Evolutionary conservation across 2,329 filamentous ascomycete genomes (phyloP).

Genomic region (Tolypocladium guangdongense): DNA sequence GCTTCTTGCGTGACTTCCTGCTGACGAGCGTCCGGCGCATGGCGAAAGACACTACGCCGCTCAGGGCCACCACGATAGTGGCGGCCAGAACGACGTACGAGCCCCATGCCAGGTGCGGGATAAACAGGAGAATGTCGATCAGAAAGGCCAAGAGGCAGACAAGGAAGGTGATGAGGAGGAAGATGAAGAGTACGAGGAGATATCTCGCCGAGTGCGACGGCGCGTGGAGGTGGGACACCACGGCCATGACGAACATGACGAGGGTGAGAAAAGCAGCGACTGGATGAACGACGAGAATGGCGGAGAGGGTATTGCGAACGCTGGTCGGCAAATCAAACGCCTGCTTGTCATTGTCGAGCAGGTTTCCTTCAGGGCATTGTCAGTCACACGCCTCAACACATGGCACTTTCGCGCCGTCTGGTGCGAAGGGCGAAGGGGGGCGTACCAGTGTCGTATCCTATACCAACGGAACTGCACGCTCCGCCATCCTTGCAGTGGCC

Average conservation of each 20-base stretch:
- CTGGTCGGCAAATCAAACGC: slow-evolving; percentile 45
- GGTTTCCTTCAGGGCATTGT: slow-evolving; percentile 7
- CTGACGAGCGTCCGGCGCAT: slow-evolving; percentile 90
- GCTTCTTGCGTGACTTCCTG: slow-evolving; percentile 83
- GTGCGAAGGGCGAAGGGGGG: not conserved
- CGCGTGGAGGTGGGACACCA: slow-evolving; percentile 73
- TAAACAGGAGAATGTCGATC: slow-evolving; percentile 87
- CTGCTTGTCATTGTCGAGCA: slow-evolving; percentile 17
- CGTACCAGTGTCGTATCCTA: slow-evolving; percentile 78
- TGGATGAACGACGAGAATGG: slow-evolving; percentile 86
- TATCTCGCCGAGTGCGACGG: slow-evolving; percentile 86
- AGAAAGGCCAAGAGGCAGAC: slow-evolving; percentile 80
- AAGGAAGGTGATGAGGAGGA: slow-evolving; percentile 76
- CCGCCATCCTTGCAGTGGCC: slow-evolving; percentile 61
- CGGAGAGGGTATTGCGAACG: slow-evolving; percentile 58
- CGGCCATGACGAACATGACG: slow-evolving; percentile 70
- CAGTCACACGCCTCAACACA: not conserved
- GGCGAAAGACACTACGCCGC: slow-evolving; percentile 78
- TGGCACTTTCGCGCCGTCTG: not conserved
- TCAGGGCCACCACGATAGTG: slow-evolving; percentile 72
- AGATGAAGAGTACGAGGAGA: slow-evolving; percentile 72
- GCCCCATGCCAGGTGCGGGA: slow-evolving; percentile 88
- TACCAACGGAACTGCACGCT: slow-evolving; percentile 59
- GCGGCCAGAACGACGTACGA: slow-evolving; percentile 87
- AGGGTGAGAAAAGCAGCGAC: slow-evolving; percentile 79